Conservation (phyloP, 2,329 filamentous ascomycete genomes). For the Pestalotiopsis fici region DNA sequence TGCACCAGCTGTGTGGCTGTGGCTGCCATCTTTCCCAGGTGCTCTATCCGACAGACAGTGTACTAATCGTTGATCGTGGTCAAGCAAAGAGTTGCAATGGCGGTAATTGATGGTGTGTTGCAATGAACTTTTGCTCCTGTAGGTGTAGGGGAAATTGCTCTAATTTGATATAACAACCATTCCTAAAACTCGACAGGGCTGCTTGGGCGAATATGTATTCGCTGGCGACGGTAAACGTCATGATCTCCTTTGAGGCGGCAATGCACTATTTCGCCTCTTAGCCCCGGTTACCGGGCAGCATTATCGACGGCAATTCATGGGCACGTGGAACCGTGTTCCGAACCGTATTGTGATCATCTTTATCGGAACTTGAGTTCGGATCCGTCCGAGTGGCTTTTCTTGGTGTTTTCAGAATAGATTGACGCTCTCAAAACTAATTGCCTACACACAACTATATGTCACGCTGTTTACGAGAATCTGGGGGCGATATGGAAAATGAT, state of each 20-base stretch:
- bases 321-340: constrained; percentile 3
- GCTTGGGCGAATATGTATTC: not conserved
- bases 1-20: not conserved
- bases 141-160: not conserved
- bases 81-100: not conserved
- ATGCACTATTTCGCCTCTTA: not conserved
- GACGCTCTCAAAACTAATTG: not conserved
- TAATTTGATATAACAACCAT: not conserved
- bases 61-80: not conserved
- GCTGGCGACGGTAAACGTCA: not conserved
- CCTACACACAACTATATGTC: not conserved
- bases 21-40: not conserved
- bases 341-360: not conserved
- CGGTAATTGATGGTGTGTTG: not conserved
- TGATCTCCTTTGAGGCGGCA: not conserved
- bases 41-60: not conserved
- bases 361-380: not conserved
- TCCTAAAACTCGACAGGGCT: not conserved
- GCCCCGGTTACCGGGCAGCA: not conserved
- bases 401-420: not conserved
- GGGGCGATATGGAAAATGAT: not conserved
- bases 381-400: constrained; percentile 1
- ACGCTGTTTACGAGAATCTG: not conserved
- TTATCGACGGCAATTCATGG: not conserved
- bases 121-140: not conserved